Base-by-base conservation (phyloP, 805 yeast species). In the Candida berthetii region DNA sequence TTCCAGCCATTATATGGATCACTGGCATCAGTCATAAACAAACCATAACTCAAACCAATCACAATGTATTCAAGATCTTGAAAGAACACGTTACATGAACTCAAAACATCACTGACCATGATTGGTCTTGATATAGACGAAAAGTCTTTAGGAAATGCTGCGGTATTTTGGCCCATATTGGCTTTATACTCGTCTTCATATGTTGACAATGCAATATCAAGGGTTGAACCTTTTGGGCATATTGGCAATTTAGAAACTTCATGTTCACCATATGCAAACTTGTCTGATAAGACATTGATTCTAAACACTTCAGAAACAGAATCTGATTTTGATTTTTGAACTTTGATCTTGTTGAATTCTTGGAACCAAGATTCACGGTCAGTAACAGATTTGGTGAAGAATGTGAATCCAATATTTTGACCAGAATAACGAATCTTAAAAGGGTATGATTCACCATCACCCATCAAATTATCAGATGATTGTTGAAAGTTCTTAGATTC, bases 21-120 rank as follows among this genome's bases (percentile, higher is more conserved):
- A 13, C 53, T 46, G 4, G 40, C 45, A 16, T 54, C 57, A 10
- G 71, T 58, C 47, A 85, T 59, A 49, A 72, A 83, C 2, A 88
- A 60, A 1, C 96, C 96, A 40, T 68, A 61, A 2, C 70, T 70
- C 3, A 84, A 66, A 1, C 93, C 96, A 17, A 82, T 55, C 2
- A 85, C 57, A 34, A 69, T 58, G 44, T 72, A 81, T 10, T 53
- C 61, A 18, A 67, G 66, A 3, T 69, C 72, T 24, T 71, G 68
- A 49, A 66, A 71, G 13, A 53, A 57, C 45, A 85, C 74, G 19
- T 68, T 54, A 1, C 69, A 63, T 3, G 75, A 62, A 41, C 79
- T 72, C 27, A 66, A 60, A 2, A 74, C 62, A 39, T 62, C 53
- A 54, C 73, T 58, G 47, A 60, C 58, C 55, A 51, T 53, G 1